These are phyloP conservation scores for Hordeum marinum DNA, from an alignment of 176 grass and related monocot species.

Conservation along the genomic window DNA sequence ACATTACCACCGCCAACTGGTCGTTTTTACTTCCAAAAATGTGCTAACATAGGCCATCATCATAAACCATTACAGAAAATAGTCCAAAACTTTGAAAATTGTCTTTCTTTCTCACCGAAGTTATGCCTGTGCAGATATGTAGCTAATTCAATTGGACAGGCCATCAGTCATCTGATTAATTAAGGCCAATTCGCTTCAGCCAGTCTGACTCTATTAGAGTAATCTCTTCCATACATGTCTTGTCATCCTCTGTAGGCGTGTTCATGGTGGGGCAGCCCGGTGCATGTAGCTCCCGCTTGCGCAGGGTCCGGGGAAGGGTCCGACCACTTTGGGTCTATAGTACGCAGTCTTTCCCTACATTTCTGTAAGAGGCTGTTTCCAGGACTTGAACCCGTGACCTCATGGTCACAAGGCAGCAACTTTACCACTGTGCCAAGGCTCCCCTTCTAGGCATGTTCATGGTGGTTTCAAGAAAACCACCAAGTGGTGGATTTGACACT, in stretches of 20 bases:
- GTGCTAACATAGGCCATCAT: neutral
- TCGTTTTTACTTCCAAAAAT: neutral
- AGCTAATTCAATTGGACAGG: neutral
- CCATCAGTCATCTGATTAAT: neutral
- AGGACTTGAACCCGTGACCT: too few species aligned
- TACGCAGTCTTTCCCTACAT: too few species aligned
- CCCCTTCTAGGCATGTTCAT: too few species aligned
- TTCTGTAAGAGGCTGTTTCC: too few species aligned
- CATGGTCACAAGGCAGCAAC: too few species aligned
- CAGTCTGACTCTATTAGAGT: neutral
- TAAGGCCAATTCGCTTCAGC: neutral
- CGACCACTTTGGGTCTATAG: too few species aligned
- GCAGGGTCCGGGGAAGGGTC: too few species aligned
- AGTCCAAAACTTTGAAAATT: neutral
- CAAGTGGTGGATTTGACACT: too few species aligned
- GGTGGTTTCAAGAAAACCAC: too few species aligned
- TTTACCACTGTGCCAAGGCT: too few species aligned
- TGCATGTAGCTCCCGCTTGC: too few species aligned
- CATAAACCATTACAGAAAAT: neutral
- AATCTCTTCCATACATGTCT: neutral
- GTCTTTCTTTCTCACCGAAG: neutral
- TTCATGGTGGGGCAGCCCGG: too few species aligned
- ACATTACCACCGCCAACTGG: neutral
- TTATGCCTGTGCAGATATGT: neutral
- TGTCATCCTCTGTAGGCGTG: neutral